Evolutionary conservation across 2,329 filamentous ascomycete genomes (phyloP), one percentile per base, ranked within the genome.

Genomic region (Cryphonectria radicalis): DNA sequence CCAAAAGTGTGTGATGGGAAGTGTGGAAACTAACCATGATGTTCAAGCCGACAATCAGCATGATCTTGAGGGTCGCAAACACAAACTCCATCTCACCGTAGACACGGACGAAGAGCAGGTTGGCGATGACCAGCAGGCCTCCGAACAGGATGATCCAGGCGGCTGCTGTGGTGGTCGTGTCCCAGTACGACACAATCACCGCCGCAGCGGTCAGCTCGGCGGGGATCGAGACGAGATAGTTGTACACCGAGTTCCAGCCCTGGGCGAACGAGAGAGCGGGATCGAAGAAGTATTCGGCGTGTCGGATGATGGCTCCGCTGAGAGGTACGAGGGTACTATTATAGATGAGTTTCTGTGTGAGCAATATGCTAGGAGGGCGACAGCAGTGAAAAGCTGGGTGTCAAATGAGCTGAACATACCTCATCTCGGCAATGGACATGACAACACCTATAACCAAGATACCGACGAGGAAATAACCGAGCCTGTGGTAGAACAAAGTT

Each of bases 161-260:
- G 8, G 62, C 62, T 11, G 62, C 63, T 14, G 68, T 64, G 7
- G 63, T 66, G 8, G 62, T 62, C 4, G 46, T 11, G 25, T 64
- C 63, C 68, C 68, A 70, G 46, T n/a, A 70, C 19, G 60, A 65
- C 17, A 71, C 66, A 55, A 66, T 62, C 64, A 72, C 19, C 62
- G 73, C 67, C 5, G 72, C 72, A 14, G 69, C 72, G 50, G 74
- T 75, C 63, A 74, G 72, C 42, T 75, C 74, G 57, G 73, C 73
- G 62, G 74, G 70, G 32, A 75, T 53, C 32, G 74, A 70, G 14
- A 72, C 50, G 22, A 72, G 62, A 14, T 64, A 69, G 60, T 66
- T 72, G 35, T 72, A 72, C 1, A 68, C 60, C 8, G 68, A 66
- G 55, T 72, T 72, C 70, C 70, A 72, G 25, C 70, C 70, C 40